Conservation (phyloP, 1,139 yeast genomes). For the Taphrina wiesneri region DNA sequence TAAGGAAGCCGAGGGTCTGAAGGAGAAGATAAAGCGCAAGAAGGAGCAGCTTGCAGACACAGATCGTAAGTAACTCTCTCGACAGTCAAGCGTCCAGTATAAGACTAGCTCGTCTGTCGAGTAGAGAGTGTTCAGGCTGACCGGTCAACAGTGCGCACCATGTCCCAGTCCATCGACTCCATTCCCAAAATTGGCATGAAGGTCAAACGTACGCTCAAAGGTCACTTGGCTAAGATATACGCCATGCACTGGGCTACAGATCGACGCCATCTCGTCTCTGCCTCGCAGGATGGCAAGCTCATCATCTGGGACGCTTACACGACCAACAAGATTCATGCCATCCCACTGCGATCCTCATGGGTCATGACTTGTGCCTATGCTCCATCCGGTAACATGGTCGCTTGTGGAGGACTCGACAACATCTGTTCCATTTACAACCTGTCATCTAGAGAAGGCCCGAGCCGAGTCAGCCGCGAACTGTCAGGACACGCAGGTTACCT, state of each 20-base stretch:
- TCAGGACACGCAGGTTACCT: constrained; percentile 79
- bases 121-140: too few relatives aligned
- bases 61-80: constrained; percentile 37
- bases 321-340: constrained; percentile 70
- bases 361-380: constrained; percentile 73
- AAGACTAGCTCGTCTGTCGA: too few relatives aligned
- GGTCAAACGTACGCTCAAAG: constrained; percentile 48
- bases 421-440: constrained; percentile 68
- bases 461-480: constrained; percentile 40
- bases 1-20: constrained; percentile 39
- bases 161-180: constrained; percentile 36
- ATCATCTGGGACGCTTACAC: constrained; percentile 79
- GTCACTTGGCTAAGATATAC: constrained; percentile 75
- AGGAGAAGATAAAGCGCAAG: constrained; percentile 39
- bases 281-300: constrained; percentile 85
- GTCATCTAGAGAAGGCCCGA: constrained; percentile 38
- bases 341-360: constrained; percentile 63
- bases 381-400: constrained; percentile 64
- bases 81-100: background rate
- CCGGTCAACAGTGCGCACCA: constrained; percentile 26
- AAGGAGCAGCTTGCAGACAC: constrained; percentile 40
- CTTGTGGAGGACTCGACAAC: constrained; percentile 83
- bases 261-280: constrained; percentile 62
- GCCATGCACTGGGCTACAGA: constrained; percentile 69
- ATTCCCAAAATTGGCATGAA: constrained; percentile 37